Conservation (phyloP, 2,329 filamentous ascomycete species). For the Penicillium psychrosexuale region DNA sequence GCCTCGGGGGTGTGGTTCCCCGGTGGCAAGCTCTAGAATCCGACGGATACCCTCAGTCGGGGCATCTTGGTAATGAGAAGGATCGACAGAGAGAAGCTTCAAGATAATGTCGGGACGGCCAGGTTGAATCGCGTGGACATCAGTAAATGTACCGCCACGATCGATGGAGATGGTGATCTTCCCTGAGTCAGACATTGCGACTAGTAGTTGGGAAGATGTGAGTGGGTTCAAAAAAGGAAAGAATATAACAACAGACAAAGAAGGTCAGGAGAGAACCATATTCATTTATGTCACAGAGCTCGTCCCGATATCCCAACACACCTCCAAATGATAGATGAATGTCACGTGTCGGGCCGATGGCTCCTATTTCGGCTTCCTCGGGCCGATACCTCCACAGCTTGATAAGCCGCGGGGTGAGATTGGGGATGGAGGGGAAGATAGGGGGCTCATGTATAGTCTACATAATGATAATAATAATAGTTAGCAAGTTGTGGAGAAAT, state of each 20-base stretch:
- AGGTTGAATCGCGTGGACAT: conserved; percentile 39
- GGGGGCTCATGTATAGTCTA: not conserved
- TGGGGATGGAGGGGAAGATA: not conserved
- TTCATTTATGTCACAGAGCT: conserved; percentile 9
- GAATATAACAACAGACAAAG: not conserved
- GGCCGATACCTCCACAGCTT: conserved; percentile 15
- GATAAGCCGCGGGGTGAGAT: not conserved
- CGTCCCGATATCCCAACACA: not conserved
- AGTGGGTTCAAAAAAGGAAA: not conserved
- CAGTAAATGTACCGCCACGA: conserved; percentile 43
- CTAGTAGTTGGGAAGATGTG: not conserved
- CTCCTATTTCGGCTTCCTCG: conserved; percentile 16
- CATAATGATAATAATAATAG: not conserved
- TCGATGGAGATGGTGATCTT: conserved; percentile 41
- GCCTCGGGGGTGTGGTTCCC: conserved; percentile 35
- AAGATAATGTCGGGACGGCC: conserved; percentile 39
- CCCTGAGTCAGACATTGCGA: conserved; percentile 26
- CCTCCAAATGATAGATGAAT: conserved; percentile 1
- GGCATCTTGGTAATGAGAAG: conserved; percentile 47
- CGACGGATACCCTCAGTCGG: conserved; percentile 79
- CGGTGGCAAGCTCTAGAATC: conserved; percentile 49
- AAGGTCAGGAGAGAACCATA: not conserved
- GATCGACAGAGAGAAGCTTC: conserved; percentile 42
- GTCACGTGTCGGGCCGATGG: conserved; percentile 34
- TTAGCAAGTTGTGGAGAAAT: not conserved